phyloP scores from a whole-genome alignment of 2,329 filamentous ascomycete genomes.

The Fusarium devonianum region DNA sequence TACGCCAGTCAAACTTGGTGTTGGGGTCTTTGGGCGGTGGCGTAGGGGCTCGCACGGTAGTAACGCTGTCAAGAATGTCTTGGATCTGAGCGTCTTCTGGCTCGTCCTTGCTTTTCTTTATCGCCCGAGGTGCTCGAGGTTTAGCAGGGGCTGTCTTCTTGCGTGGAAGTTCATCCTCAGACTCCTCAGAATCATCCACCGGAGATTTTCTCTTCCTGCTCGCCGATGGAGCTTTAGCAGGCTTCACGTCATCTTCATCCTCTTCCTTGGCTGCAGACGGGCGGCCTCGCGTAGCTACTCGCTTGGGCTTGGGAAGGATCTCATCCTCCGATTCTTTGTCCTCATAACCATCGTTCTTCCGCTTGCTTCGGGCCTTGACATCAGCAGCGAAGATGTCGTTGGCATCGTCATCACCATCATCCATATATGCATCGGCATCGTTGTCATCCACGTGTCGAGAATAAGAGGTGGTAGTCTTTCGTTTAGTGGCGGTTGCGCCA shows the following conservation, averaged over 20 bases:
- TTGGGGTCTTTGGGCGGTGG: constrained; percentile 76
- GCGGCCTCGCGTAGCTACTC: constrained; percentile 55
- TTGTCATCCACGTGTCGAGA: constrained; percentile 54
- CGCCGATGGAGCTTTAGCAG: constrained; percentile 41
- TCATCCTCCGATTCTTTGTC: constrained; percentile 80
- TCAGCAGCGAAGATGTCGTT: constrained; percentile 86
- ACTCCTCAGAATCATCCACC: constrained; percentile 60
- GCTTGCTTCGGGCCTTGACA: constrained; percentile 68
- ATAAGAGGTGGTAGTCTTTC: constrained; percentile 51
- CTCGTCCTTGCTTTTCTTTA: constrained; percentile 70
- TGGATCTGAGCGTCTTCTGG: constrained; percentile 75
- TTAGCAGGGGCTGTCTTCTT: constrained; percentile 68
- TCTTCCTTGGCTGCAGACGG: constrained; percentile 31
- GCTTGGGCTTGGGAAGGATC: constrained; percentile 66
- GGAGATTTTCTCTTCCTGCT: constrained; percentile 67
- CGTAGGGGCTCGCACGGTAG: constrained; percentile 81
- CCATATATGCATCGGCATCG: constrained; percentile 65
- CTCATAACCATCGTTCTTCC: constrained; percentile 76
- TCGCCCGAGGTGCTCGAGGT: constrained; percentile 61
- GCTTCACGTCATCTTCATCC: constrained; percentile 41
- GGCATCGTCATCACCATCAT: constrained; percentile 73
- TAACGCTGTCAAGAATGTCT: constrained; percentile 87
- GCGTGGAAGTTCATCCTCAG: constrained; percentile 65
- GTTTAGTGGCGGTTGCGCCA: constrained; percentile 47
- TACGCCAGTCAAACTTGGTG: constrained; percentile 82